Evolutionary conservation across 2,329 filamentous ascomycete genomes (phyloP), one percentile per base, ranked within the genome.

Genomic region (Cladosporium sp.): DNA sequence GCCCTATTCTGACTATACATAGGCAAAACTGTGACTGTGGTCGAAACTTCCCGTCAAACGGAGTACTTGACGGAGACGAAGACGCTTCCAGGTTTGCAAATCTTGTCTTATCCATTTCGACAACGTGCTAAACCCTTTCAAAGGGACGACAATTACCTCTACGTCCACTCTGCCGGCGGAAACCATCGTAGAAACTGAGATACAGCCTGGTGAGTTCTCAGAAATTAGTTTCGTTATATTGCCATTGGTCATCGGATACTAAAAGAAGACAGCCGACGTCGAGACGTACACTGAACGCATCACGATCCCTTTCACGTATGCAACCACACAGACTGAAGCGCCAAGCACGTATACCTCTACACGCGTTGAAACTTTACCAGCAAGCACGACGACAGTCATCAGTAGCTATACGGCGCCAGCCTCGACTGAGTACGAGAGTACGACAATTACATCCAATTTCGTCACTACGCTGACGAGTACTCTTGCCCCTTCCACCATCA

Each of bases 191-290:
- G 25, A 48, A 8, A 48, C 43, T 4, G 25, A 48, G 18, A 40
- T 48, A 25, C 35, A 48, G 43, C 36, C 43, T 20, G 43, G 43
- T 48, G 11, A 48, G 43, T 38, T n/a, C n/a, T n/a, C 30, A 32
- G 8, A 11, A 32, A 32, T 12, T 12, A 3, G 30, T n/a, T 32
- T 32, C 30, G 11, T 12, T 4, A 11, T n/a, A 32, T 32, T n/a
- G 9, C 30, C 5, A 9, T 32, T 8, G 3, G 5, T 4, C 12
- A 32, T 9, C 7, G 1, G 4, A 11, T 12, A n/a, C 35, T 38
- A 18, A 15, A 38, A 13, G 35, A 18, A 16, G 12, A 13, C 16
- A 48, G 43, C 43, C 36, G 30, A 38, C 9, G 36, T 48, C 3
- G 25, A 39, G 11, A 48, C 43, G 8, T 48, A 39, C 9, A 40